Conservation (phyloP, 2,329 filamentous ascomycete species). For the Domatiomyces catenatus region DNA sequence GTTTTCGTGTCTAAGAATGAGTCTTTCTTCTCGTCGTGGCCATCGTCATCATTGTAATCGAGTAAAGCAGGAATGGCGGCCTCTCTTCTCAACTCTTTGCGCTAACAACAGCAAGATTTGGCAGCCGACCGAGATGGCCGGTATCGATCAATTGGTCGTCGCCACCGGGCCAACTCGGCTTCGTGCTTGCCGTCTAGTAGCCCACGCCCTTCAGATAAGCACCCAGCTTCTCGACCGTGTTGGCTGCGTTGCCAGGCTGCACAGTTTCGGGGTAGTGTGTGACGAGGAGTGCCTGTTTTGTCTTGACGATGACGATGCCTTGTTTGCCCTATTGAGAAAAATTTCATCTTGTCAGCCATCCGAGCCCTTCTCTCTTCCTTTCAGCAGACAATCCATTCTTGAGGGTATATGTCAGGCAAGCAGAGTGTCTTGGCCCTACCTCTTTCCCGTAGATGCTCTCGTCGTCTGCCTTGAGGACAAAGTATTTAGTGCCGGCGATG, state of each 20-base stretch:
- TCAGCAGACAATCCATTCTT: neutral
- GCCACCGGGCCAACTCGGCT: neutral
- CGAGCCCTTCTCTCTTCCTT: neutral
- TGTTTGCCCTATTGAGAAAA: conserved; percentile 51
- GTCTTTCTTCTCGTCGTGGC: neutral
- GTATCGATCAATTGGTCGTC: neutral
- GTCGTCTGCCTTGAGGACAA: conserved; percentile 61
- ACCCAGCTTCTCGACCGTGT: conserved; percentile 66
- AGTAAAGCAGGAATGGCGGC: neutral
- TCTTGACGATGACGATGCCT: conserved; percentile 73
- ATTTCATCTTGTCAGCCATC: neutral
- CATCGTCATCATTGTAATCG: neutral
- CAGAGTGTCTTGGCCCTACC: conserved; percentile 37
- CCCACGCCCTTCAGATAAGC: conserved; percentile 69
- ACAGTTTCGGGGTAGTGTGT: conserved; percentile 66
- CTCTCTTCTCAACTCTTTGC: neutral
- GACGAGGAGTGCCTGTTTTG: conserved; percentile 73
- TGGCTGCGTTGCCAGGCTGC: conserved; percentile 59
- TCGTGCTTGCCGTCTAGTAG: conserved; percentile 40
- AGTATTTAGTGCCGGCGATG: conserved; percentile 61
- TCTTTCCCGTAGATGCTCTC: conserved; percentile 73
- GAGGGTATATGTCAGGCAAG: conserved; percentile 5
- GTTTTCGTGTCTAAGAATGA: neutral
- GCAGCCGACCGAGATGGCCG: neutral
- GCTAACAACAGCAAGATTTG: neutral